Percentiles rank a stretch among this genome's conserved stretches.
These are phyloP conservation scores for Rutidosis leptorrhynchoides DNA, from an alignment of 129 eudicot genomes.

Conservation along the genomic window DNA sequence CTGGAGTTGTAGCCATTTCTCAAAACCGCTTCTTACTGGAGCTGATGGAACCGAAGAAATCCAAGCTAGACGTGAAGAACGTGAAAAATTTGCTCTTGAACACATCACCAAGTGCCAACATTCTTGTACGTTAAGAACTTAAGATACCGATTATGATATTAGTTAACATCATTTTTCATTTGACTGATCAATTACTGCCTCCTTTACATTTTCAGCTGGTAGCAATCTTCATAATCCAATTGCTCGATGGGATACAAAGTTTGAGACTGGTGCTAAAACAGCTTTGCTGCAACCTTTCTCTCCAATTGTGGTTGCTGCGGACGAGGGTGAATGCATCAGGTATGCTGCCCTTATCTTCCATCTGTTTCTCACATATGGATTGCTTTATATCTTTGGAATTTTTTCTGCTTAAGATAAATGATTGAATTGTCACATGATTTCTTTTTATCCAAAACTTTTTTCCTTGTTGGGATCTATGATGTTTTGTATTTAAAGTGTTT, in stretches of 20 bases:
- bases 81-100: conserved; percentile 70
- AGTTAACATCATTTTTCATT: not conserved
- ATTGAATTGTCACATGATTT: not conserved
- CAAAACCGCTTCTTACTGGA: conserved; percentile 87
- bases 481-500: conserved; percentile 4
- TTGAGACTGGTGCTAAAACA: conserved; percentile 84
- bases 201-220: conserved; percentile 51
- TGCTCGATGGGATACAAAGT: conserved; percentile 97
- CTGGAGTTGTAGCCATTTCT: conserved; percentile 98
- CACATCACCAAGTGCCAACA: conserved; percentile 83
- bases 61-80: conserved; percentile 63
- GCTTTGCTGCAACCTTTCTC: conserved; percentile 83
- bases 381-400: conserved; percentile 16
- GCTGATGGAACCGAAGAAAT: conserved; percentile 73
- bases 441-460: not conserved
- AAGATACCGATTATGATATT: not conserved
- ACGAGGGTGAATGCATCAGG: conserved; percentile 93
- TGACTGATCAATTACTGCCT: conserved; percentile 1
- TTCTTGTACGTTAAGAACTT: conserved; percentile 60
- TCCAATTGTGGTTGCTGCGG: conserved; percentile 92
- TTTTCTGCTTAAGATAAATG: conserved; percentile 2
- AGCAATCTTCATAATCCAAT: conserved; percentile 79
- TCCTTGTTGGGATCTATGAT: not conserved
- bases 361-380: conserved; percentile 8
- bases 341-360: conserved; percentile 30